Base-by-base conservation (phyloP, 2,329 filamentous ascomycete genomes). In the Didymella segeticola region DNA sequence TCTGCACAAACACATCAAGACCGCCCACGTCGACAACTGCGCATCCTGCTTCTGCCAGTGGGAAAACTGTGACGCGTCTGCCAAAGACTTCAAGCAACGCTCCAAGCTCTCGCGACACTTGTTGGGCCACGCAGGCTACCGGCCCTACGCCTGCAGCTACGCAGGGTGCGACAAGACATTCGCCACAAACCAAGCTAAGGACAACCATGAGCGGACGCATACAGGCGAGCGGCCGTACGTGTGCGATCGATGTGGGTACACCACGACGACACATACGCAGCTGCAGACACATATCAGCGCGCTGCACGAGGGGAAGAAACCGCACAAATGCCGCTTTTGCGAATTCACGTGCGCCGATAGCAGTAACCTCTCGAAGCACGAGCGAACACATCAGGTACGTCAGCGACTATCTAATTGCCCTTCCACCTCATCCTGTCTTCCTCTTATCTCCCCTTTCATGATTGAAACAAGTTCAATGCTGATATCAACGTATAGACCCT, bases 21-120 rank as follows among this genome's bases (percentile, higher is more conserved):
- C 63, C 9, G 56, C 62, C 0, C 72, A 75, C 42, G 70, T 74
- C 15, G 69, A 73, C 57, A 70, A 67, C 47, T 74, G 69, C 51
- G 62, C 63, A 1, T 61, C 61, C 26, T 74, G 69, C 53, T 62
- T 69, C 58, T 75, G 72, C 42, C 71, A 70, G 46, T 76, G 73
- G 73, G 65, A 70, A 47, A 59, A 57, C 12, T 76, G 73, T 41
- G 69, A 74, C 27, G 63, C 66, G 4, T 62, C 57, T 0, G 52
- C 62, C 8, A 75, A 73, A 51, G 73, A 76, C 52, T 75, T 75
- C 58, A 75, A 75, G 52, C 73, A 76, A 52, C 70, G 73, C 15
- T 73, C 70, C 5, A 76, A 76, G 57, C 63, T 76, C 3, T 70
- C 64, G 20, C 68, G 73, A 10, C 73, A 76, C 49, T 61, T 75